These are phyloP conservation scores for Prunus persica DNA, from an alignment of 306 rosid genomes.

Conservation along the genomic window Prunus_persica_NCBIv2 NC_034009.1:26491001-26491500, in stretches of 20 bases:
- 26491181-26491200: background rate
- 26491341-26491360: constrained; percentile 41
- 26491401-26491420: constrained; percentile 64
- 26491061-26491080: too few species aligned
- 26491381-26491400: constrained; percentile 76
- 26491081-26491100: too few species aligned
- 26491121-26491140: background rate
- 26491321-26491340: constrained; percentile 21
- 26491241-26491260: background rate
- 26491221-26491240: background rate
- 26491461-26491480: constrained; percentile 27
- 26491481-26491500: constrained; percentile 74
- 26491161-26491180: background rate
- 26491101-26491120: too few species aligned
- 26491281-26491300: constrained; percentile 67
- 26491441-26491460: constrained; percentile 75
- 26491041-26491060: too few species aligned
- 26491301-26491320: constrained; percentile 54
- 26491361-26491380: constrained; percentile 34
- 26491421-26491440: constrained; percentile 87
- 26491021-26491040: too few species aligned
- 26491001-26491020: too few species aligned
- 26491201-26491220: background rate
- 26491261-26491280: background rate
- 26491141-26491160: background rate